Percentiles rank a stretch among this genome's conserved stretches.
phyloP scores from a whole-genome alignment of 2,329 filamentous ascomycete species.

The Alternaria triticina region DNA sequence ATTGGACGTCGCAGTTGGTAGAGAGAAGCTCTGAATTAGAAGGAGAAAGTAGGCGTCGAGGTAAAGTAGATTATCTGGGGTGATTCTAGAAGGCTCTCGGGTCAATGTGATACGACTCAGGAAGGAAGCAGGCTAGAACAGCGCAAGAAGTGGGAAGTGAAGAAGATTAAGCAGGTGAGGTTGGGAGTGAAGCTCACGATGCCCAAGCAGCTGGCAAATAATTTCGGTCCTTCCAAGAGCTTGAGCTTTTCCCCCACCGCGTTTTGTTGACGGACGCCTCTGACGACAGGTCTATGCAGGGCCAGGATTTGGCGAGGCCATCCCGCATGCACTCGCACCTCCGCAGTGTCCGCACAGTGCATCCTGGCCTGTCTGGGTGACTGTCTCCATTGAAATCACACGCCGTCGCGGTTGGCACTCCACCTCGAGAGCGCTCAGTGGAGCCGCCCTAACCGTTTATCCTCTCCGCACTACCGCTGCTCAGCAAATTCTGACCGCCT shows the following conservation, averaged over 20 bases:
- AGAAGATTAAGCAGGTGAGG: slow-evolving; percentile 5
- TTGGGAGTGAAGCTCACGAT: slow-evolving; percentile 10
- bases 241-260: slow-evolving; percentile 24
- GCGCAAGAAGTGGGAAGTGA: slow-evolving; percentile 4
- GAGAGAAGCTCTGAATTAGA: background rate
- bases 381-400: slow-evolving; percentile 29
- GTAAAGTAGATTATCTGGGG: background rate
- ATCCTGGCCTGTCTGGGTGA: slow-evolving; percentile 9
- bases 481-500: slow-evolving; percentile 15
- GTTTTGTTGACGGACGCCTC: slow-evolving; percentile 19
- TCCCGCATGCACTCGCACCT: slow-evolving; percentile 11
- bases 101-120: background rate
- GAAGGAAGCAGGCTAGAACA: slow-evolving; percentile 19
- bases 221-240: slow-evolving; percentile 20
- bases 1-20: background rate
- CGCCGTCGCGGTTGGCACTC: slow-evolving; percentile 23
- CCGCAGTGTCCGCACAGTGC: slow-evolving; percentile 11
- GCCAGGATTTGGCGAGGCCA: slow-evolving; percentile 28
- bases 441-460: slow-evolving; percentile 2
- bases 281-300: slow-evolving; percentile 35
- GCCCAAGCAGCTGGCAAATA: slow-evolving; percentile 8
- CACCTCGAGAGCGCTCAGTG: slow-evolving; percentile 26
- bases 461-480: slow-evolving; percentile 11
- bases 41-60: slow-evolving; percentile 6
- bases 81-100: background rate